Conservation (phyloP, 2,329 filamentous ascomycete species). For the Fusarium neocosmosporiellum region DNA sequence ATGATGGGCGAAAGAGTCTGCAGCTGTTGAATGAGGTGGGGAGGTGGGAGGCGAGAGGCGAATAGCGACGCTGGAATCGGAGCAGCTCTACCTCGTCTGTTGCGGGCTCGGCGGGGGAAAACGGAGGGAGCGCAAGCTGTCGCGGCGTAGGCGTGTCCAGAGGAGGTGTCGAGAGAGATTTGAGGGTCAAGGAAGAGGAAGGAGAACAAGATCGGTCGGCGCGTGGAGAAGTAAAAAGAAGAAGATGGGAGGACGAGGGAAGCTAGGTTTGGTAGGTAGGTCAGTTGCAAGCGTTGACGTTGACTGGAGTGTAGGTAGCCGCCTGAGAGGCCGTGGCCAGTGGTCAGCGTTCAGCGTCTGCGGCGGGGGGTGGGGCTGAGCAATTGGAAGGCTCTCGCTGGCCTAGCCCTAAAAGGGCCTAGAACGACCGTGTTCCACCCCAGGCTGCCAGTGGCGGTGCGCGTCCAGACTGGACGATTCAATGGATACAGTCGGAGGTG, state of each 20-base stretch:
- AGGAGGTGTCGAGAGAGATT: neutral
- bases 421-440: conserved; percentile 22
- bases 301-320: conserved; percentile 23
- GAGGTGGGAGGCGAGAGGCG: conserved; percentile 38
- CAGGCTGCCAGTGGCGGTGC: conserved; percentile 32
- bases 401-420: conserved; percentile 17
- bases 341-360: conserved; percentile 14
- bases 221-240: conserved; percentile 14
- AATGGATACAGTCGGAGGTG: neutral
- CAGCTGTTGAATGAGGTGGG: conserved; percentile 45
- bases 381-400: conserved; percentile 19
- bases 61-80: conserved; percentile 26
- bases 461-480: conserved; percentile 17
- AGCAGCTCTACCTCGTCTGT: conserved; percentile 22
- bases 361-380: conserved; percentile 17
- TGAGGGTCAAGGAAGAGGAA: conserved; percentile 12
- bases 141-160: neutral
- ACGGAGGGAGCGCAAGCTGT: neutral
- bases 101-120: conserved; percentile 9
- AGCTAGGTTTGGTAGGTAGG: conserved; percentile 16
- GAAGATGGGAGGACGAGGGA: conserved; percentile 18
- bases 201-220: conserved; percentile 10
- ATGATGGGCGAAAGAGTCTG: conserved; percentile 61
- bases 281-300: conserved; percentile 32
- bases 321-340: conserved; percentile 5